Conservation (phyloP, 2,329 filamentous ascomycete species). For the Scedosporium aurantiacum region DNA sequence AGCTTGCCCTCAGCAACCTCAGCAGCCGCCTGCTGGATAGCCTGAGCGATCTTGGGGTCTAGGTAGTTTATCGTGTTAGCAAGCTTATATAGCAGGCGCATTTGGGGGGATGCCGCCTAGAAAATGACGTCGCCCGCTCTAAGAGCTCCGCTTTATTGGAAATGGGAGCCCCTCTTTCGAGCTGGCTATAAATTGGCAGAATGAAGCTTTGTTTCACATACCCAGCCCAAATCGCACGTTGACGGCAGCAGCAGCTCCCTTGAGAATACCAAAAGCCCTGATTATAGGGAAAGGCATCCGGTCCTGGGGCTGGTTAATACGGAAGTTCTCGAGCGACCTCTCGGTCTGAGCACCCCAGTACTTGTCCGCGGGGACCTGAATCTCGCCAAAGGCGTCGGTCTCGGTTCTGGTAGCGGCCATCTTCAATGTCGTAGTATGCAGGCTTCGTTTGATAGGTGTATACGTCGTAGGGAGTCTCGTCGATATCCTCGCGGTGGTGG, state of each 20-base stretch:
- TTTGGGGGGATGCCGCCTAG: too few species aligned
- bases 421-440: conserved; percentile 35
- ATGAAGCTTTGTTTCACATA: conserved; percentile 23
- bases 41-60: conserved; percentile 83
- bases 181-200: too few species aligned
- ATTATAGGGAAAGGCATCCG: conserved; percentile 92
- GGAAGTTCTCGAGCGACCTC: conserved; percentile 93
- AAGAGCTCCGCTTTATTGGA: too few species aligned
- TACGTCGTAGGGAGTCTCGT: conserved; percentile 5
- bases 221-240: conserved; percentile 92
- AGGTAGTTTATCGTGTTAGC: conserved; percentile 8
- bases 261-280: conserved; percentile 90
- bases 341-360: conserved; percentile 99
- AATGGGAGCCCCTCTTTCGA: too few species aligned
- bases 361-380: conserved; percentile 82
- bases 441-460: conserved; percentile 5
- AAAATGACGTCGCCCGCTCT: too few species aligned
- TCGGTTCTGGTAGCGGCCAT: conserved; percentile 62
- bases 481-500: background rate
- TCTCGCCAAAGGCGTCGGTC: conserved; percentile 94
- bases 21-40: conserved; percentile 86
- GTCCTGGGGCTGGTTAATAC: conserved; percentile 98
- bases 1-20: conserved; percentile 93
- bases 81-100: too few species aligned
- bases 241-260: conserved; percentile 89